Percentiles rank a stretch among this genome's conserved stretches.
Conservation (phyloP, 2,329 filamentous ascomycete genomes). For the Penicillium sumatraense region DNA sequence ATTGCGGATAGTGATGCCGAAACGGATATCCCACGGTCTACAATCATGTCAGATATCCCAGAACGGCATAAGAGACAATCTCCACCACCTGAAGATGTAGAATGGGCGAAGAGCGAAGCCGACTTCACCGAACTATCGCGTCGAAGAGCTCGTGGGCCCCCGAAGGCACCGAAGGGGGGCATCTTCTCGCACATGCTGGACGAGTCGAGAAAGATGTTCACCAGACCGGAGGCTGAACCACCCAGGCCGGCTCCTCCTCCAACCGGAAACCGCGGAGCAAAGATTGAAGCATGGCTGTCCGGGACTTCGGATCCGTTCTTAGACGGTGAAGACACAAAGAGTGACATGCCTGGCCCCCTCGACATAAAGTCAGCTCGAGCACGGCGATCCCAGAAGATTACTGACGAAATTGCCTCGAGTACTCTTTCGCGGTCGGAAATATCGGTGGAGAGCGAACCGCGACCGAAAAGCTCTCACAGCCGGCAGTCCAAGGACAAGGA, state of each 20-base stretch:
- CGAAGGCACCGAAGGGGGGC: conserved; percentile 44
- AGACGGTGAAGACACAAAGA: conserved; percentile 42
- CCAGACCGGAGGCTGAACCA: conserved; percentile 42
- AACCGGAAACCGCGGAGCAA: conserved; percentile 49
- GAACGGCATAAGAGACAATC: conserved; percentile 32
- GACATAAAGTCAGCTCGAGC: conserved; percentile 46
- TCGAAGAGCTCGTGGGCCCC: conserved; percentile 37
- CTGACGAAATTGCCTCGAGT: conserved; percentile 24
- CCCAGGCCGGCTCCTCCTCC: conserved; percentile 47
- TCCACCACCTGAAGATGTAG: conserved; percentile 33
- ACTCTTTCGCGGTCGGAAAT: conserved; percentile 23
- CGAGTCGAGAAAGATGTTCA: conserved; percentile 51
- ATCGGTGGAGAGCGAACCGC: conserved; percentile 32
- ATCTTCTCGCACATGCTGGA: conserved; percentile 50
- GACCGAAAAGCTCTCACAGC: conserved; percentile 29
- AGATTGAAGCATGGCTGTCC: conserved; percentile 67
- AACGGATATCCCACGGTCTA: conserved; percentile 27
- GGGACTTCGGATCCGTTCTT: conserved; percentile 60
- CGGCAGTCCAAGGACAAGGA: conserved; percentile 28
- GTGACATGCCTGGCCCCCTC: conserved; percentile 46
- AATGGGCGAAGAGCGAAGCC: conserved; percentile 44
- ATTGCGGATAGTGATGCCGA: conserved; percentile 28
- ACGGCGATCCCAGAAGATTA: conserved; percentile 31
- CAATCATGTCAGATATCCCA: conserved; percentile 27
- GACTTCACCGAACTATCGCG: conserved; percentile 46